Evolutionary conservation across 352 stramenopile genomes (phyloP).

Genomic region (Phytopythium litorale): DNA sequence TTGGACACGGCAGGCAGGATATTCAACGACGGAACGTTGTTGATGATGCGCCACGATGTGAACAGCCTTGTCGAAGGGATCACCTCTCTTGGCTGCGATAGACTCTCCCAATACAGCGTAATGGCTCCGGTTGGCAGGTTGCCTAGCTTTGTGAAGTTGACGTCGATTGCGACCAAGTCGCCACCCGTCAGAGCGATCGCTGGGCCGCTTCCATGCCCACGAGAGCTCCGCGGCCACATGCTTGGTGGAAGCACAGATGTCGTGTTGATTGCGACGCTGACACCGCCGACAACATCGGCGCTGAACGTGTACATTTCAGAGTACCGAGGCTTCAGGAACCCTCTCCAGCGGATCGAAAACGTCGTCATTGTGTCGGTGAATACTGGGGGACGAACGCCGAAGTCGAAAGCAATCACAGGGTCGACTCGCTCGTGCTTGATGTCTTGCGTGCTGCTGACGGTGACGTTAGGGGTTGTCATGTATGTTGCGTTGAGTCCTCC

Average conservation of each 20-base stretch:
- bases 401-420: slow-evolving; percentile 43
- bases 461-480: slow-evolving; percentile 26
- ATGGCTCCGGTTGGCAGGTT: slow-evolving; percentile 27
- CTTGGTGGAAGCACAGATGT: slow-evolving; percentile 5
- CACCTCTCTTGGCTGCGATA: slow-evolving; percentile 37
- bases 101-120: slow-evolving; percentile 49
- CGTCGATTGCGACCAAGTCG: slow-evolving; percentile 34
- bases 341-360: slow-evolving; percentile 60
- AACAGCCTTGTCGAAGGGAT: slow-evolving; percentile 41
- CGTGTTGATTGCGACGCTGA: slow-evolving; percentile 31
- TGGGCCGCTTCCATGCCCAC: slow-evolving; percentile 7
- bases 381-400: slow-evolving; percentile 26
- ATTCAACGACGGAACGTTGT: slow-evolving; percentile 46
- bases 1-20: slow-evolving; percentile 26
- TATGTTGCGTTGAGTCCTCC: slow-evolving; percentile 60
- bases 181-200: slow-evolving; percentile 25
- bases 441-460: slow-evolving; percentile 14
- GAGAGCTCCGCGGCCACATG: slow-evolving; percentile 20
- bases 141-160: slow-evolving; percentile 49
- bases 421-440: slow-evolving; percentile 30
- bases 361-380: slow-evolving; percentile 32
- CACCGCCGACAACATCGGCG: slow-evolving; percentile 15
- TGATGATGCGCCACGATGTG: slow-evolving; percentile 49
- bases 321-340: slow-evolving; percentile 41
- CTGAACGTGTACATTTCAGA: slow-evolving; percentile 61